These are phyloP conservation scores for Plectranthus barbatus DNA, from an alignment of 257 asterid genomes.

Conservation along the genomic window DNA sequence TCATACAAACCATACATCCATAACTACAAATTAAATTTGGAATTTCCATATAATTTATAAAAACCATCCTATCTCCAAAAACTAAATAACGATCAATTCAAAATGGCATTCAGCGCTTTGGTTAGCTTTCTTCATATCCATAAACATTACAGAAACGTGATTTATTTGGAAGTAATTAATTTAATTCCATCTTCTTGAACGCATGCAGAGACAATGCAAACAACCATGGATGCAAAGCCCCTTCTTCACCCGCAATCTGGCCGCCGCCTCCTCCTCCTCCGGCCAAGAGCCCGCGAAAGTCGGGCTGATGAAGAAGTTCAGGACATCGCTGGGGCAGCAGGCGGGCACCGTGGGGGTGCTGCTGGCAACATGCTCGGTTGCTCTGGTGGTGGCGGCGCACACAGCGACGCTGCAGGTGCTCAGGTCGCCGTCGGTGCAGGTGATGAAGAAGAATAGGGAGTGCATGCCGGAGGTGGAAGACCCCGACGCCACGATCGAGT, in stretches of 20 bases:
- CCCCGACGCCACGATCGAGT: constrained; percentile 13
- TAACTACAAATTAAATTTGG: neutral
- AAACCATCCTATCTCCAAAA: neutral
- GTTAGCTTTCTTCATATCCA: neutral
- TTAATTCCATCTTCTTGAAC: too few relatives aligned
- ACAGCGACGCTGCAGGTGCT: constrained; percentile 35
- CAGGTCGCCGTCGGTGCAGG: constrained; percentile 39
- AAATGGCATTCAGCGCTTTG: constrained; percentile 4
- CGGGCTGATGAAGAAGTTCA: neutral
- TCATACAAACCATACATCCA: neutral
- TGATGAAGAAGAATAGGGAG: constrained; percentile 29
- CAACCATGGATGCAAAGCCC: constrained; percentile 11
- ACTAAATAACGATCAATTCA: neutral
- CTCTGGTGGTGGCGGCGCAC: constrained; percentile 23
- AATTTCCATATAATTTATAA: too few relatives aligned
- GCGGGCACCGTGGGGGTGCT: constrained; percentile 21
- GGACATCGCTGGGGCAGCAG: constrained; percentile 14
- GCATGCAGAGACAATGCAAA: constrained; percentile 19
- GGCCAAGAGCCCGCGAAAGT: neutral
- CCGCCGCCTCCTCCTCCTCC: neutral
- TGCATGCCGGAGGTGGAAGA: constrained; percentile 37
- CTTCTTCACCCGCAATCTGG: neutral
- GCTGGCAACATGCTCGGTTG: constrained; percentile 22
- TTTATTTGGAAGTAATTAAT: too few relatives aligned
- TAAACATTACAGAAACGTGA: too few relatives aligned